Evolutionary conservation across 495 filamentous ascomycete species (phyloP), one percentile per base, ranked within the genome.

Genomic region (Terfezia boudieri): DNA sequence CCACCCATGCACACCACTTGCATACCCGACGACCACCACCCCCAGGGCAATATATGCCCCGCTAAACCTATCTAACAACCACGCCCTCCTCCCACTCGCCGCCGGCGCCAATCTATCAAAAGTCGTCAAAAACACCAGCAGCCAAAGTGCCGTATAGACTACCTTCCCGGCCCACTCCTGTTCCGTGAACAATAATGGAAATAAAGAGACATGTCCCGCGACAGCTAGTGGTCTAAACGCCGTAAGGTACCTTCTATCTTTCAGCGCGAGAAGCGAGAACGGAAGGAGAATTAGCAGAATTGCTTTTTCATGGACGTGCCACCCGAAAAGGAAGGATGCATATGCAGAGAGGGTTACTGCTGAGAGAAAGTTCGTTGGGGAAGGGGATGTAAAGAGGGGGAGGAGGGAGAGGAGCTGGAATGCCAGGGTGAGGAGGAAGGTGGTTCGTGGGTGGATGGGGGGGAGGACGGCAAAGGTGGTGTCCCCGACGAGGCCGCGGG

Each of bases 291-390:
- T 82, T 51, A 95, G 74, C 12, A 98, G 78, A 36, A 98, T 84
- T 8, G 90, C 90, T 63, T 98, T 98, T 61, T 98, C 90, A 61
- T 98, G 90, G 17, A 98, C 90, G 63, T 98, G 90, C 90, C 90
- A 98, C 52, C 90, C 89, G 56, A 96, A 95, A 20, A 98, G 74
- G 70, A 98, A 98, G 0, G 90, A 94, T 0, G 88, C 84, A 60
- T 93, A 98, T 52, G 84, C 90, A 61, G 89, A 95, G n/a, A 95
- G 79, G 1, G 87, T 95, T 14, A 95, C 72, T 5, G 85, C 83
- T 9, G 85, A 86, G 52, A 95, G 71, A 66, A 98, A 96, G 32
- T 73, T 83, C 32, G 92, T 81, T 79, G 82, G 92, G 14, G 78
- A 84, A 8, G 89, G 88, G 48, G 73, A 72, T 14, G 78, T 55